Conservation (phyloP, 2,329 filamentous ascomycete species). For the Monosporascus ibericus region DNA sequence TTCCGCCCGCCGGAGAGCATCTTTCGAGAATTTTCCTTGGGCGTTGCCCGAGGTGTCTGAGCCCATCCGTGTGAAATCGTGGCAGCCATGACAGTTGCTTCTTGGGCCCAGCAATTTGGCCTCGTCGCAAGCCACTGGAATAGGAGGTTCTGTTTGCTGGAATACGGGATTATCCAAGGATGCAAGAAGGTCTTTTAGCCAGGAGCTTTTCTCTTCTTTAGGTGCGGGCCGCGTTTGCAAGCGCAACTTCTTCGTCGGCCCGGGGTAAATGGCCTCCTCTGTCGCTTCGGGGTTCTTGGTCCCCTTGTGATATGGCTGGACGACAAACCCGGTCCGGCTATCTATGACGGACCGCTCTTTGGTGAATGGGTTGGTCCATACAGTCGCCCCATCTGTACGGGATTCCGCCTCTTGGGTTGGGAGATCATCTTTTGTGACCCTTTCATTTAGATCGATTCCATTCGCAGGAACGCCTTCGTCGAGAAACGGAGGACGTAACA, state of each 20-base stretch:
- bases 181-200: constrained; percentile 55
- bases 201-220: constrained; percentile 28
- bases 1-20: constrained; percentile 50
- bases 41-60: constrained; percentile 20
- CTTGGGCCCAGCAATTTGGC: constrained; percentile 12
- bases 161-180: constrained; percentile 77
- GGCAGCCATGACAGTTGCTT: constrained; percentile 5
- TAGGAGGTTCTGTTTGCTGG: constrained; percentile 35
- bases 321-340: constrained; percentile 45
- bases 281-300: constrained; percentile 27
- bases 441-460: constrained; percentile 2
- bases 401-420: constrained; percentile 1
- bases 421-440: not conserved
- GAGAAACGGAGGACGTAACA: constrained; percentile 18
- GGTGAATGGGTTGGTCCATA: constrained; percentile 59
- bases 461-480: constrained; percentile 5
- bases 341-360: constrained; percentile 46
- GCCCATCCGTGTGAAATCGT: constrained; percentile 4
- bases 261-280: constrained; percentile 14
- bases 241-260: constrained; percentile 8
- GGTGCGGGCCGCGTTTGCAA: constrained; percentile 7
- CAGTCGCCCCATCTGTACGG: constrained; percentile 31
- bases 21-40: constrained; percentile 53
- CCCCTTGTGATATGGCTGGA: constrained; percentile 18
- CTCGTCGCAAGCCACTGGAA: constrained; percentile 35